Base-by-base conservation (phyloP, 495 filamentous ascomycete genomes). In the Aspergillus haitiensis region DNA sequence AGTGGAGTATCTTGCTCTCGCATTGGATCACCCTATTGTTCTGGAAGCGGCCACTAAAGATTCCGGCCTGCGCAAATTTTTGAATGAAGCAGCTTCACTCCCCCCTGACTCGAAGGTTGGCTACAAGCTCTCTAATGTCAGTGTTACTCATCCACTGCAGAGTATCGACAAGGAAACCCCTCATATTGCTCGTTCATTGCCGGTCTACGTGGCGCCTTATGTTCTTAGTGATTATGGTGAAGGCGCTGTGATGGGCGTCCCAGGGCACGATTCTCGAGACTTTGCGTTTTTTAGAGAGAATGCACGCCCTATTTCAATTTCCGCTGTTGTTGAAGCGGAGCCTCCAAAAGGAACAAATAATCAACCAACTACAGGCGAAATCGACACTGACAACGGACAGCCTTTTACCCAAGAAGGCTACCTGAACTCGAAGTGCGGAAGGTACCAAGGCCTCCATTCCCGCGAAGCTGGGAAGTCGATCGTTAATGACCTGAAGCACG, bases 191-290 rank as follows among this genome's bases (percentile, higher is more conserved):
- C 65, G 78, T 42, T 75, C 80, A 39, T 69, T 95, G 8, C 90
- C 92, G 3, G 79, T 96, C 9, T 96, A 88, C 64, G 87, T 86
- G 9, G 88, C 92, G 5, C 87, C 90, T 0, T 96, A 96, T 61
- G 92, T 96, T n/a, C 76, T 93, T 6, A 86, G 87, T 33, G 89
- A 92, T 57, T 95, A 94, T 62, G 92, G 90, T n/a, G 86, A 88
- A 54, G 90, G 91, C 2, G 91, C 91, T 6, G 88, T 96, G 6
- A 96, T 96, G 92, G 92, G 91, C 40, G 92, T 96, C 21, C 92
- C 92, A 0, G 92, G 86, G 2, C 91, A 96, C 60, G 92, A 96
- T 68, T 67, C 76, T 0, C 81, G 89, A 37, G 92, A 96, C 63
- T 77, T 88, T 70, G 78, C 81, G 6, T 96, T 96, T 65, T 96